These are phyloP conservation scores for Emergomyces africanus DNA, from an alignment of 2,329 filamentous ascomycete species.

Conservation along the genomic window DNA sequence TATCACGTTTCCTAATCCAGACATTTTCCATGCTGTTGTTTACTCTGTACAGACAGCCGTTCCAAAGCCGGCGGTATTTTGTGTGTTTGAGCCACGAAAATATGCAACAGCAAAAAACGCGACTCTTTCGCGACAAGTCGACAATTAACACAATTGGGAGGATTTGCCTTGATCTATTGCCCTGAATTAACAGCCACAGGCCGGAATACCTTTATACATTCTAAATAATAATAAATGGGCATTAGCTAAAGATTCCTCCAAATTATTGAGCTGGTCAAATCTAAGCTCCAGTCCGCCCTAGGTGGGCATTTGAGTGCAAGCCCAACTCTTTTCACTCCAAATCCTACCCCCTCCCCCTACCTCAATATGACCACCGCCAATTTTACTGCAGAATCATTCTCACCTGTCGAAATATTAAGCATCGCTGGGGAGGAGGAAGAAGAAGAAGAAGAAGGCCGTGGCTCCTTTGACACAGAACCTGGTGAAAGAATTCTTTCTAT, in stretches of 20 bases:
- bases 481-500: conserved; percentile 8
- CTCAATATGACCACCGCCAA: not conserved
- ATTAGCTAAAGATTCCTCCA: not conserved
- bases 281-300: not conserved
- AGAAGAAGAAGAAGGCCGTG: conserved; percentile 15
- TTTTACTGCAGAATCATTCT: conserved; percentile 1
- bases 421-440: conserved; percentile 24
- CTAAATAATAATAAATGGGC: not conserved
- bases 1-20: not conserved
- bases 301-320: not conserved
- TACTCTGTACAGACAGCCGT: no score
- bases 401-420: conserved; percentile 12
- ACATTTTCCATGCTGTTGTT: not conserved
- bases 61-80: no score
- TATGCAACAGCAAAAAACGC: not conserved
- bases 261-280: not conserved
- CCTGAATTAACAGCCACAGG: not conserved
- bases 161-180: not conserved
- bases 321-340: not conserved
- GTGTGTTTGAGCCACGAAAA: not conserved
- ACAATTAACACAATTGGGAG: not conserved
- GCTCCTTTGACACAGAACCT: not conserved
- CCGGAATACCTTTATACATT: not conserved
- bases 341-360: no score
- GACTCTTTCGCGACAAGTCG: not conserved